Evolutionary conservation across 768 basidiomycete species (phyloP).

Genomic region (Trametes cinnabarina): DNA sequence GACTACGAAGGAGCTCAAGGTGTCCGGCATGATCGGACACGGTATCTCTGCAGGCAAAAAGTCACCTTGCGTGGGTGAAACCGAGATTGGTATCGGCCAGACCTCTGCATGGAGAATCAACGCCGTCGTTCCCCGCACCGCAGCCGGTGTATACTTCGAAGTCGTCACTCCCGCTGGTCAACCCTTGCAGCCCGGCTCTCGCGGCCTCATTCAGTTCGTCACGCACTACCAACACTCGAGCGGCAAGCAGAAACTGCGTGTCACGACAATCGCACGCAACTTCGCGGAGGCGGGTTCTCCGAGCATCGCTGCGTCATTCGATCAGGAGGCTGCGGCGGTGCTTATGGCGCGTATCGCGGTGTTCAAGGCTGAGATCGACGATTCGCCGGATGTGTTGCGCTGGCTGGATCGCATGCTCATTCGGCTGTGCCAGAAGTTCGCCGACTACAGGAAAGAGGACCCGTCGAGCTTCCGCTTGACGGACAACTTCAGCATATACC

Average conservation of each 20-base stretch:
- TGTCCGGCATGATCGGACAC: constrained; percentile 96
- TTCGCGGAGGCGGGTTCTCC: constrained; percentile 98
- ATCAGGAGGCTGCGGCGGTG: constrained; percentile 97
- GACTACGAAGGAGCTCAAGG: constrained; percentile 98
- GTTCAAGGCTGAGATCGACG: constrained; percentile 99
- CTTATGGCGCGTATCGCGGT: constrained; percentile 98
- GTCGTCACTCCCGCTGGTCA: constrained; percentile 97
- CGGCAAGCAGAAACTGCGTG: constrained; percentile 91
- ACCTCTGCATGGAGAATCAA: constrained; percentile 99
- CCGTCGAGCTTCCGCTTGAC: constrained; percentile 88
- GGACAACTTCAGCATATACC: constrained; percentile 98
- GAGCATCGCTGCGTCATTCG: constrained; percentile 88
- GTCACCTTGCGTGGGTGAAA: constrained; percentile 94
- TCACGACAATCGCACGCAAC: constrained; percentile 97
- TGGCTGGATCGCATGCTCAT: constrained; percentile 99
- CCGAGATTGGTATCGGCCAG: constrained; percentile 97
- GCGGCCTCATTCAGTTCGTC: constrained; percentile 96
- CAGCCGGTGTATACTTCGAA: constrained; percentile 94
- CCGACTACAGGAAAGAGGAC: constrained; percentile 98
- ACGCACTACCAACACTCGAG: constrained; percentile 98
- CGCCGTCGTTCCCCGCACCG: constrained; percentile 80
- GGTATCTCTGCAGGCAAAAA: constrained; percentile 98
- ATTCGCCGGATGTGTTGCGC: constrained; percentile 91
- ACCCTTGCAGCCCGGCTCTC: constrained; percentile 81
- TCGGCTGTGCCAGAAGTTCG: constrained; percentile 97